Evolutionary conservation across 805 yeast genomes (phyloP), one percentile per base, ranked within the genome.

Genomic region (Dipodascus geniculatus): DNA sequence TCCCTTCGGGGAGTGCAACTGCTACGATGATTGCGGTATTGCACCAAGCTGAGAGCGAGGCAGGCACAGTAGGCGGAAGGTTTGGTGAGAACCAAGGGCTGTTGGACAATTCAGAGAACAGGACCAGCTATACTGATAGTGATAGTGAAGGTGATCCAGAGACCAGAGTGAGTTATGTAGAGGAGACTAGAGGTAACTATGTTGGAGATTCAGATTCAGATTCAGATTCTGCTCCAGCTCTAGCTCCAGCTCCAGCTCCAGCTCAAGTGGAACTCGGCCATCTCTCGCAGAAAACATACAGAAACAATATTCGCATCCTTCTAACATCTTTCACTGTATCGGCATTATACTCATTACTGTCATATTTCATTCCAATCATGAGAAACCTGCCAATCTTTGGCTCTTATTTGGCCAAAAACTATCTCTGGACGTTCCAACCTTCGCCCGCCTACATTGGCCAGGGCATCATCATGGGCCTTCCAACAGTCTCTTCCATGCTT

Each of bases 381-480:
- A 75, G 80, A 52, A 72, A 72, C 44, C 61, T 93, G 3, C 97
- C 97, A 0, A 63, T 91, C 1, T 86, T 91, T 65, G 98, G 98
- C 0, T 42, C 60, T 0, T 62, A 64, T 48, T 69, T 87, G 19
- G 85, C 96, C 0, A 62, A 69, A 20, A 68, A 74, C 17, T 86
- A 87, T 68, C 74, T 85, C 49, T 87, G 97, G 93, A 82, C 85
- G 55, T 78, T 93, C 56, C 96, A 93, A 66, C 96, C 96, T 0
- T 88, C 96, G 0, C 99, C 99, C 0, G 98, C 98, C 0, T 91
- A 91, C 65, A 78, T 93, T 35, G 99, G 99, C 1, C 99, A 91
- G 68, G 99, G 99, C 2, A 88, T 93, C 44, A 91, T 91, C 54
- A 91, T 91, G 99, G 99, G 99, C 0, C 71, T 89, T 4, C 87